Evolutionary conservation across 345 rosid species (phyloP), one percentile per base, ranked within the genome.

Genomic region (Acer campestre): DNA sequence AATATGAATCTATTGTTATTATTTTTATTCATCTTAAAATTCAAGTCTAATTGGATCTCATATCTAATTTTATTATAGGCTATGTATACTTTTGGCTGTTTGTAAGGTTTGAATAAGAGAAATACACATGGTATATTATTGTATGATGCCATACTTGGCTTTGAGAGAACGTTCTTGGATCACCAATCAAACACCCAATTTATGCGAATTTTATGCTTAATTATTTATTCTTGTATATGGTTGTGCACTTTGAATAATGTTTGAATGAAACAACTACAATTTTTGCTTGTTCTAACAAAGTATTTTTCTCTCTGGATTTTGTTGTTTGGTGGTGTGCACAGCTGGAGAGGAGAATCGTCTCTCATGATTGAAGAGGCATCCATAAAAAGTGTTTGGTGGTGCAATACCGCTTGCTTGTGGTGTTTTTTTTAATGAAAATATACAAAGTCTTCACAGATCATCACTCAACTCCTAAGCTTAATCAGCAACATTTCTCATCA

Each of bases 301-400:
- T 7, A 18, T 3, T 11, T 2, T 31, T 31, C 7, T 22, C 14
- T n/a, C n/a, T 5, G 62, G 11, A n/a, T 31, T 38, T 31, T 31
- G 35, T 31, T 31, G 16, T 20, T 67, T 75, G 22, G 17, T 38
- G 64, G 12, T 55, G 53, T 4, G 0, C 35, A 31, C 72, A 75
- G 78, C 53, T 75, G 55, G 78, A 75, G 70, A 67, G 65, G 35
- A 49, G n/a, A 56, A 75, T 75, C 53, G 6, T 75, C 38, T 31
- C 67, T 14, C 76, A 61, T 16, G 13, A 13, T 14, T 71, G 76
- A 73, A 20, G 67, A 40, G 16, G 55, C 16, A 31, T 42, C 20
- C 67, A 58, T 12, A 61, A 14, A 3, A 31, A 31, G 35, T 31
- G 5, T 31, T 31, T 31, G 35, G 35, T 31, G 35, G 35, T 31